Evolutionary conservation across 257 asterid genomes (phyloP).

Genomic region (Solanum sitiens): DNA sequence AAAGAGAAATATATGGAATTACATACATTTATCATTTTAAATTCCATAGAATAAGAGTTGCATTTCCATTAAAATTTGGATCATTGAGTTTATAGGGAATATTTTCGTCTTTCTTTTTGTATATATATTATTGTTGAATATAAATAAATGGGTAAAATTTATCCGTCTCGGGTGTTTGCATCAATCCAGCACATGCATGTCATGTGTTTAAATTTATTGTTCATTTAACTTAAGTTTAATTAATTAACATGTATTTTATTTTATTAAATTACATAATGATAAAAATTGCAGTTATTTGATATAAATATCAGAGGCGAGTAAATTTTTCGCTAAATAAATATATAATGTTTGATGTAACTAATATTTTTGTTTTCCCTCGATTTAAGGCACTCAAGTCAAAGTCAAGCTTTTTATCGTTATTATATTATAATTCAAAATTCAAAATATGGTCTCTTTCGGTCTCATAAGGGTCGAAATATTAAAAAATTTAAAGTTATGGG

Average conservation of each 20-base stretch:
- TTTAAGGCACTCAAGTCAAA: neutral
- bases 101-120: neutral
- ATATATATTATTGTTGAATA: no score
- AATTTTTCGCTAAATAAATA: neutral
- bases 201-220: no score
- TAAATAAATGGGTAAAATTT: no score
- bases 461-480: neutral
- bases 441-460: neutral
- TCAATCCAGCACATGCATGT: no score
- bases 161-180: no score
- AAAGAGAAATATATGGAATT: neutral
- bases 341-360: neutral
- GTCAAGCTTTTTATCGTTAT: neutral
- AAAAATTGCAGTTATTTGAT: rapidly evolving
- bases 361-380: neutral
- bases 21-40: no score
- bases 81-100: neutral
- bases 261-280: no score
- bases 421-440: no score
- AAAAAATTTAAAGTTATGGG: neutral
- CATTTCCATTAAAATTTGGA: neutral
- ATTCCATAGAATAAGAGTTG: neutral
- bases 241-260: no score
- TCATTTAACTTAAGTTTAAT: no score
- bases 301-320: rapidly evolving